These are phyloP conservation scores for Juncus effusus DNA, from an alignment of 176 grass and related monocot genomes.

Conservation along the genomic window DNA sequence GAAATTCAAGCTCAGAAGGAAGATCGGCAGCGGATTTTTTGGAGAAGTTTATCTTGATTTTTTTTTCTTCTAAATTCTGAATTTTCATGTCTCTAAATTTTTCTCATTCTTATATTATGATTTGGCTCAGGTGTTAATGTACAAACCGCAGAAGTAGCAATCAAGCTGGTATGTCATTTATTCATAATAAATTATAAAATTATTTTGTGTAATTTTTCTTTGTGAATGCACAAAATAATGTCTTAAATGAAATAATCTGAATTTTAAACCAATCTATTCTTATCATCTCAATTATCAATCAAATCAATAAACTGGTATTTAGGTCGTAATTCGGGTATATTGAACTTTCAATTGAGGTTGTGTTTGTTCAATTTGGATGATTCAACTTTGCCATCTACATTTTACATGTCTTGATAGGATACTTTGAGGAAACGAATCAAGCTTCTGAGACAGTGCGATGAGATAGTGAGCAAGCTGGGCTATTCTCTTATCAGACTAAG, in stretches of 20 bases:
- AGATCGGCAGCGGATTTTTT: constrained; percentile 82
- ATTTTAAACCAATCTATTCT: too few relatives aligned
- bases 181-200: neutral
- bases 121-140: constrained; percentile 57
- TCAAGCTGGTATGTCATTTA: constrained; percentile 63
- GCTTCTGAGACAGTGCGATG: constrained; percentile 63
- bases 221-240: neutral
- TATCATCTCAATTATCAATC: too few relatives aligned
- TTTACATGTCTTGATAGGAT: constrained; percentile 19
- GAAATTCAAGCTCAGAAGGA: constrained; percentile 76
- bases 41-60: constrained; percentile 65
- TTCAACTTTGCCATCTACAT: neutral
- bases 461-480: constrained; percentile 80
- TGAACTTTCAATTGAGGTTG: neutral
- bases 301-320: too few relatives aligned
- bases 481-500: constrained; percentile 91
- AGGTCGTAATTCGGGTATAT: too few relatives aligned
- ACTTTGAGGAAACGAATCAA: constrained; percentile 51
- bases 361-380: neutral
- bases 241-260: too few relatives aligned
- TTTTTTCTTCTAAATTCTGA: constrained; percentile 12
- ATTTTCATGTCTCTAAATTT: constrained; percentile 13
- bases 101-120: neutral
- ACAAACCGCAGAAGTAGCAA: constrained; percentile 80
- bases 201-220: too few relatives aligned